These are phyloP conservation scores for Lyophyllum decastes DNA, from an alignment of 768 basidiomycete genomes.

Conservation along the genomic window DNA sequence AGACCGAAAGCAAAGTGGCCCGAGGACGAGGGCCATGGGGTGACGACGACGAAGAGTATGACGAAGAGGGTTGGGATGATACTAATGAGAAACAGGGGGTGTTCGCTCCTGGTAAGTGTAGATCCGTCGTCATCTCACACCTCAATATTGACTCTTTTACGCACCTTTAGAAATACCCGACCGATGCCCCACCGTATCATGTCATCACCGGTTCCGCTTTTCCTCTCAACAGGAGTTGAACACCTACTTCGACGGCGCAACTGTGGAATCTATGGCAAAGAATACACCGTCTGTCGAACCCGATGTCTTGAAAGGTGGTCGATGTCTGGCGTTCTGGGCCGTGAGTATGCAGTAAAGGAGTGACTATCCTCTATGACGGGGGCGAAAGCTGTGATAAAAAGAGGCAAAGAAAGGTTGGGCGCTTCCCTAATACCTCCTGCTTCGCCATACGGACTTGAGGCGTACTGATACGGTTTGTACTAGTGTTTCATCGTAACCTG, in stretches of 20 bases:
- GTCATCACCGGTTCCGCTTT: not conserved
- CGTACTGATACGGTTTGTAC: too few species aligned
- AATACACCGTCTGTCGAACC: not conserved
- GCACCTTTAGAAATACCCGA: not conserved
- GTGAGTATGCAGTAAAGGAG: not conserved
- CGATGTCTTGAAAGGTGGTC: not conserved
- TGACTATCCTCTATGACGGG: too few species aligned
- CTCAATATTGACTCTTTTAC: not conserved
- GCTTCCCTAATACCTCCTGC: too few species aligned
- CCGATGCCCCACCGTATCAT: not conserved
- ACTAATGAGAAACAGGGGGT: not conserved
- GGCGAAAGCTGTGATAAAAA: too few species aligned
- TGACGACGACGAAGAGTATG: not conserved
- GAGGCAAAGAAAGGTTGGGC: too few species aligned
- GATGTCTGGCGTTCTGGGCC: not conserved
- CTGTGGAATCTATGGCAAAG: not conserved
- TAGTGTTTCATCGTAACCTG: too few species aligned
- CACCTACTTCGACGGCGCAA: not conserved
- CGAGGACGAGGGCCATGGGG: not conserved
- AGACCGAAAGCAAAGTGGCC: too few species aligned
- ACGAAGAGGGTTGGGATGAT: not conserved
- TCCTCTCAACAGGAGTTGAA: not conserved
- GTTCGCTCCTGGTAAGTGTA: constrained; percentile 1
- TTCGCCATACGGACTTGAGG: too few species aligned
- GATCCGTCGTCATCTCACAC: not conserved